Evolutionary conservation across 805 yeast genomes (phyloP).

Genomic region (Cephaloascus albidus): DNA sequence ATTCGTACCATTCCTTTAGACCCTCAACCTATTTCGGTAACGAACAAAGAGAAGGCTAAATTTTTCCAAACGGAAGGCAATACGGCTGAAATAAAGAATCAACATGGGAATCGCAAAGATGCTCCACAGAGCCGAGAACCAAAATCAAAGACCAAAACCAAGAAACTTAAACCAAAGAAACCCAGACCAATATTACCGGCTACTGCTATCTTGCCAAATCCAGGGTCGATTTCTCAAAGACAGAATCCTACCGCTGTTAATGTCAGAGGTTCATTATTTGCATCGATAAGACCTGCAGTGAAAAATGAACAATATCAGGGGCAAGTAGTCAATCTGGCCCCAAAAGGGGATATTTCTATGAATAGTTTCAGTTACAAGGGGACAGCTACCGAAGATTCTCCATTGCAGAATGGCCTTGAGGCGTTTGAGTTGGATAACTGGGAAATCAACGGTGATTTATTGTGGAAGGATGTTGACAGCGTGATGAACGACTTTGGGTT

Average conservation of each 20-base stretch:
- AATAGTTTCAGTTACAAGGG: background rate
- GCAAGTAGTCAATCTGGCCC: background rate
- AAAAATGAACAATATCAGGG: background rate
- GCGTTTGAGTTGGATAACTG: slow-evolving; percentile 2
- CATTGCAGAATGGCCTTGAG: background rate
- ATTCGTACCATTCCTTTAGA: slow-evolving; percentile 75
- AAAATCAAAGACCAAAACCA: background rate
- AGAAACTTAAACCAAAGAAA: background rate
- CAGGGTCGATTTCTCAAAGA: background rate
- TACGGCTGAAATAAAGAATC: background rate
- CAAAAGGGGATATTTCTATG: background rate
- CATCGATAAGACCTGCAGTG: background rate
- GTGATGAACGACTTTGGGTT: slow-evolving; percentile 92
- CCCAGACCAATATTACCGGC: background rate
- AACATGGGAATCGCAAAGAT: background rate
- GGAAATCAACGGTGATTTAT: slow-evolving; percentile 35
- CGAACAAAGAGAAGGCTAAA: slow-evolving; percentile 3
- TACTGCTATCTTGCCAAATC: background rate
- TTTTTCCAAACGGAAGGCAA: background rate
- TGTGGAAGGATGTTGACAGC: slow-evolving; percentile 79
- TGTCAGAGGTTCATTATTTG: too few species aligned
- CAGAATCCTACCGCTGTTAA: background rate
- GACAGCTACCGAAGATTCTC: background rate
- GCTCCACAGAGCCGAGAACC: too few species aligned
- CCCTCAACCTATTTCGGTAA: slow-evolving; percentile 61